Evolutionary conservation across 306 rosid genomes (phyloP), one percentile per base, ranked within the genome.

Genomic region (Ceratonia siliqua): DNA sequence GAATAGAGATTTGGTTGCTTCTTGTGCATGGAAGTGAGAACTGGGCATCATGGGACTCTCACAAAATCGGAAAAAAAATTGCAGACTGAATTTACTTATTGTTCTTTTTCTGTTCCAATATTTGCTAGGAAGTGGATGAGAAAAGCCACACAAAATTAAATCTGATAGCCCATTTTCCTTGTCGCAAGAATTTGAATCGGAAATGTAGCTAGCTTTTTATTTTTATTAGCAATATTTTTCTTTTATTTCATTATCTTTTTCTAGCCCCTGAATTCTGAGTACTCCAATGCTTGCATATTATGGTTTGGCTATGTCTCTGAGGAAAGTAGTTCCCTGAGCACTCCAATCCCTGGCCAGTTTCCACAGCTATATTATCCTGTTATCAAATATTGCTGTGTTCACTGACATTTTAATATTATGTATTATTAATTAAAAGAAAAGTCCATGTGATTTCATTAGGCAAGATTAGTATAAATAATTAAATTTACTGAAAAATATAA

Each of bases 1-100:
- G 99, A 82, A 89, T 72, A 87, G 99, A 80, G 90, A 86, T 81
- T 84, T 95, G 87, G 96, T 95, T 81, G 90, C 97, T 86, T 90
- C 99, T 65, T 95, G 93, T 62, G 99, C 99, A 7, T 95, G 99
- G 99, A 90, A 76, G 84, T 94, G 82, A 85, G 72, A 65, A 62
- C 65, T 48, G 5, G 24, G 80, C 65, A 77, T 30, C 20, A 22
- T 68, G 69, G 64, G 50, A 42, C 62, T 35, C 45, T n/a, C 33
- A 2, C 28, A 35, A 25, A 52, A 69, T 41, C 2, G 32, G 28
- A n/a, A 22, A 17, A 27, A 5, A 61, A 15, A 55, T 67, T 58
- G 25, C 32, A 50, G 55, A 68, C 15, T 70, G 58, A 62, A 22
- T 39, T 41, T 13, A 24, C 7, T 62, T 11, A 58, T 39, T 79